phyloP scores from a whole-genome alignment of 129 eudicot genomes.

The Pseudognaphalium luteoalbum region DNA sequence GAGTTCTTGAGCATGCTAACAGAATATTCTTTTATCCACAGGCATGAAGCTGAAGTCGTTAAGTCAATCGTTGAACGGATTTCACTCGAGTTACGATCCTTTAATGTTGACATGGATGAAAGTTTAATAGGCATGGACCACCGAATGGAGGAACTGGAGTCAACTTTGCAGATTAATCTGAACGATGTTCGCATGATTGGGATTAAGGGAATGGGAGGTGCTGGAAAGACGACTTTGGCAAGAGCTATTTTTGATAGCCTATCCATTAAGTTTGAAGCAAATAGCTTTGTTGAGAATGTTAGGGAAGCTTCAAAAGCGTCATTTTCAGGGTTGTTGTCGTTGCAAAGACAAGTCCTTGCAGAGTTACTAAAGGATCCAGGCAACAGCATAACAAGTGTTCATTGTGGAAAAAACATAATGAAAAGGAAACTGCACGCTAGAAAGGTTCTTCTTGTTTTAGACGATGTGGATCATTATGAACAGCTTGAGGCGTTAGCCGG shows the following conservation, averaged over 20 bases:
- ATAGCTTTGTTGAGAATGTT: neutral
- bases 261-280: neutral
- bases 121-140: slow-evolving; percentile 2
- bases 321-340: neutral
- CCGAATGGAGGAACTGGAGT: neutral
- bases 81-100: slow-evolving; percentile 10
- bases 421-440: neutral
- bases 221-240: slow-evolving; percentile 9
- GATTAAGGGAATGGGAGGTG: slow-evolving; percentile 15
- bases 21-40: neutral
- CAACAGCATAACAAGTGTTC: neutral
- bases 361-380: neutral
- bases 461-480: neutral
- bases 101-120: neutral
- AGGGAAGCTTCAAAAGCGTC: neutral
- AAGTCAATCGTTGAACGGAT: neutral
- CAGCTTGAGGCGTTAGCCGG: slow-evolving; percentile 14
- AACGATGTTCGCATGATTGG: slow-evolving; percentile 10
- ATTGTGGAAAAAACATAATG: neutral
- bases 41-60: slow-evolving; percentile 3
- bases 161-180: neutral
- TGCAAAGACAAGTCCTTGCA: neutral
- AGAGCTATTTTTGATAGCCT: slow-evolving; percentile 6
- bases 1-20: slow-evolving; percentile 3
- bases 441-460: neutral